Conservation (phyloP, 495 filamentous ascomycete species). For the Achaetomiella virescens region DNA sequence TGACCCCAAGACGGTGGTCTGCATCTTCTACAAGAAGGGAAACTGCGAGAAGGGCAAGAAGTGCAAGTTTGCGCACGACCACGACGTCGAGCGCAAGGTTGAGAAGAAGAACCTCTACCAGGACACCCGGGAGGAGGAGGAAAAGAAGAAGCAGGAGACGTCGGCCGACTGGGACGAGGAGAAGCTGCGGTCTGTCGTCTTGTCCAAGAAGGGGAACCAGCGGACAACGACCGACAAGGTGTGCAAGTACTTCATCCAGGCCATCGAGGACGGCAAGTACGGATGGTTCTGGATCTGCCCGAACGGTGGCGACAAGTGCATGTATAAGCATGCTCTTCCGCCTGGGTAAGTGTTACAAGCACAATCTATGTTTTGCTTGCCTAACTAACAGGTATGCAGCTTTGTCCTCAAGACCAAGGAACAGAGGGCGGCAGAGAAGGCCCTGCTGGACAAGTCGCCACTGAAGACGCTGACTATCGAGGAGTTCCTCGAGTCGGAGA, state of each 20-base stretch:
- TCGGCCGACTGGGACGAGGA: constrained; percentile 97
- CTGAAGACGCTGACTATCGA: constrained; percentile 91
- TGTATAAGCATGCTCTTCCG: constrained; percentile 93
- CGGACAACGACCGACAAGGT: constrained; percentile 95
- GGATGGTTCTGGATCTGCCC: constrained; percentile 99
- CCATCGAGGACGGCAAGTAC: constrained; percentile 96
- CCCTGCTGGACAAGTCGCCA: constrained; percentile 93
- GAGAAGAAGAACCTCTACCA: constrained; percentile 90
- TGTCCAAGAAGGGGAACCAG: constrained; percentile 96
- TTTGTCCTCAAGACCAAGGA: constrained; percentile 98
- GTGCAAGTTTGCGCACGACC: constrained; percentile 96
- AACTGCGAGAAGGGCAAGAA: constrained; percentile 95
- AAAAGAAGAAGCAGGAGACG: constrained; percentile 83
- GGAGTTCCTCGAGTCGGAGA: constrained; percentile 92
- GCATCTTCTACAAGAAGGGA: constrained; percentile 92
- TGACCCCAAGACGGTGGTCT: constrained; percentile 97
- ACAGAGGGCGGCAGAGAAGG: constrained; percentile 92
- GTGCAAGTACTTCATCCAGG: constrained; percentile 98
- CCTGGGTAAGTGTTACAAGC: constrained; percentile 61
- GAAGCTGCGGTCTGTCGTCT: constrained; percentile 81
- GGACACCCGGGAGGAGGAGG: constrained; percentile 69
- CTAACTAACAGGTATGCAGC: constrained; percentile 41
- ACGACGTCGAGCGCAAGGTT: constrained; percentile 79
- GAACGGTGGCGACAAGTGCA: constrained; percentile 95
- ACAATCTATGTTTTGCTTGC: background rate